A percentile compares a stretch with the other conserved stretches of the same genome.
phyloP scores from a whole-genome alignment of 768 basidiomycete genomes.

The Trametes cingulata region DNA sequence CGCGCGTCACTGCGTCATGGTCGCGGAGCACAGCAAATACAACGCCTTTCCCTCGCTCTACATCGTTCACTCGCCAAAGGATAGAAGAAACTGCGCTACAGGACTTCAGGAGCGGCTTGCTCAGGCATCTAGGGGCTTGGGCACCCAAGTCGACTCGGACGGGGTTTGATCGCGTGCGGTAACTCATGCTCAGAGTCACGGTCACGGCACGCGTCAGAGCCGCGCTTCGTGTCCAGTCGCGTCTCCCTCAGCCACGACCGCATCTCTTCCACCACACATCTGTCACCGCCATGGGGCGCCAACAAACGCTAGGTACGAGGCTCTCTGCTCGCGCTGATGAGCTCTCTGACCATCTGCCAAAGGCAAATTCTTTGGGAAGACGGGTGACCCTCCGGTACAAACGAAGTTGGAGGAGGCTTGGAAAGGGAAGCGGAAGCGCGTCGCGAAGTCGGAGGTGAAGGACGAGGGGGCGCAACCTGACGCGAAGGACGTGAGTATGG shows the following conservation, averaged over 20 bases:
- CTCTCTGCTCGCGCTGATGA: neutral
- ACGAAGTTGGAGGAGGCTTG: constrained; percentile 79
- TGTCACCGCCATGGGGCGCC: constrained; percentile 56
- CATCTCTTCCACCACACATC: constrained; percentile 8
- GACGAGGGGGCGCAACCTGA: constrained; percentile 26
- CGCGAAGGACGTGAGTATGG: constrained; percentile 1
- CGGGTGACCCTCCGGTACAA: constrained; percentile 72
- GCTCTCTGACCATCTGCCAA: neutral
- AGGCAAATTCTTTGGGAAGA: constrained; percentile 83
- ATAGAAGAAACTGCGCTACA: too few relatives aligned
- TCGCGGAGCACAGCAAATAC: neutral
- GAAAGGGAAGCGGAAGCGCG: constrained; percentile 49
- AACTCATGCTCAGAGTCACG: constrained; percentile 28
- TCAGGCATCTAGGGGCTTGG: neutral
- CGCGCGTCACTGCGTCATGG: constrained; percentile 6
- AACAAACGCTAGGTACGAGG: constrained; percentile 67
- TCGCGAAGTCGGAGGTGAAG: constrained; percentile 26
- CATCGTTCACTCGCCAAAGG: neutral
- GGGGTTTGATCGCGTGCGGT: constrained; percentile 17
- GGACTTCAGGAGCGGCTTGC: too few relatives aligned
- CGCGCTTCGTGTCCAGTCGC: constrained; percentile 20
- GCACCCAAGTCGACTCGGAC: neutral
- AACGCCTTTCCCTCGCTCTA: constrained; percentile 1
- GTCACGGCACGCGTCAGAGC: constrained; percentile 30
- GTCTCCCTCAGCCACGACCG: constrained; percentile 14